Evolutionary conservation across 352 stramenopile species (phyloP), one percentile per base, ranked within the genome.

Genomic region (Globisporangium echinulatum): DNA sequence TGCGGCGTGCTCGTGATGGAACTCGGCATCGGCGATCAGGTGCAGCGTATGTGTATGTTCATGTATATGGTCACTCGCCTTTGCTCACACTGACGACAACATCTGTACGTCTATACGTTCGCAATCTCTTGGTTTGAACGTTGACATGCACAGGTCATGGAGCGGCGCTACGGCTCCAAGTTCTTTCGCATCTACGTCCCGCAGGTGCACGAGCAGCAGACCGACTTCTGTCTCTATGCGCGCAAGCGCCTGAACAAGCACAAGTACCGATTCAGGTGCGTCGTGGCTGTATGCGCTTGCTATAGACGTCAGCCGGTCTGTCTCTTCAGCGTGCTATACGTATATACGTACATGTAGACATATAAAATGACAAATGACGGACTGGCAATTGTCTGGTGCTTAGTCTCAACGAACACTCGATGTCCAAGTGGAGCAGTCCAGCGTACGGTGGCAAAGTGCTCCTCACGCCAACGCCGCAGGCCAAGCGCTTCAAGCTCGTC

Each of bases 181-280:
- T 90, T 83, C 58, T 88, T 92, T 49, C 73, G 74, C 46, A 75
- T 92, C 50, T 92, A 87, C 54, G 60, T 92, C 14, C 83, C 83
- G 2, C 83, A 92, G 47, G 78, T 92, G 25, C 72, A 87, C 62
- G 66, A 83, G 25, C 69, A 40, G n/a, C 83, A 92, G 59, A 79
- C 48, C 1, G 83, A 92, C 40, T 88, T 87, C 62, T 92, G 77
- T 40, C 58, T 92, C n/a, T 90, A 80, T 54, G 79, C 79, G n/a
- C 77, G 79, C 14, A 89, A 90, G 57, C 73, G 80, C 0, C 47
- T 83, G 39, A 72, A 79, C 66, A 92, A 92, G 62, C 69, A 79
- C 74, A 92, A 92, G 53, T 83, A 81, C 51, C 80, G 83, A 25
- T 92, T 92, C 62, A 92, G 78, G 78, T 86, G 33, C 40, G 13